Percentiles rank a stretch among this genome's conserved stretches.
Evolutionary conservation across 2,329 filamentous ascomycete species (phyloP).

Genomic region (Pyrenochaeta sp.): DNA sequence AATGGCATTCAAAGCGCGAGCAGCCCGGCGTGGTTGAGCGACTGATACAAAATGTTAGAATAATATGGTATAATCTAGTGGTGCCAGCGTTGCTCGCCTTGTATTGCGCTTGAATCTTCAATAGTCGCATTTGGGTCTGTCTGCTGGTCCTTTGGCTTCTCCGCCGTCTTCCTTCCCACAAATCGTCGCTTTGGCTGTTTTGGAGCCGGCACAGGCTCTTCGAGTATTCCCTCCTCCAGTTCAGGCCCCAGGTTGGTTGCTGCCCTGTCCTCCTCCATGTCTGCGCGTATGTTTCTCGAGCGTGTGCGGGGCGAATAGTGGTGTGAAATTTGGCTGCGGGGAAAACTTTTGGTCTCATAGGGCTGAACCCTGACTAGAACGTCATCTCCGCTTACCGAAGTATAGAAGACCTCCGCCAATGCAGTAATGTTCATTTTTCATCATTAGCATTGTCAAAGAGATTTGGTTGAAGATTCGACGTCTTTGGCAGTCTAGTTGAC

Average conservation of each 20-base stretch:
- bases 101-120: constrained; percentile 71
- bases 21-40: constrained; percentile 73
- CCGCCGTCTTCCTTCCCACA: constrained; percentile 78
- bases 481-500: no score
- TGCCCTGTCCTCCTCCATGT: constrained; percentile 79
- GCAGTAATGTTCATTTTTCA: no score
- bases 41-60: constrained; percentile 58
- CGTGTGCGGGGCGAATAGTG: constrained; percentile 24
- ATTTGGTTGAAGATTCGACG: no score
- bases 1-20: constrained; percentile 88
- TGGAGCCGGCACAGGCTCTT: constrained; percentile 55
- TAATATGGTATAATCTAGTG: neutral
- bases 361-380: constrained; percentile 16
- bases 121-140: constrained; percentile 53
- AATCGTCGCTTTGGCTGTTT: constrained; percentile 92
- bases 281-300: constrained; percentile 14
- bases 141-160: constrained; percentile 61
- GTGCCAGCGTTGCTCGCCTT: constrained; percentile 61
- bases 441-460: no score
- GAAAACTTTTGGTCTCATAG: constrained; percentile 19
- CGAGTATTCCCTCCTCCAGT: constrained; percentile 68
- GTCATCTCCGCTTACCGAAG: neutral
- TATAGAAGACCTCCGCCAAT: no score
- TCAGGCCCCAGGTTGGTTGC: constrained; percentile 74
- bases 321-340: constrained; percentile 16